phyloP scores from a whole-genome alignment of 768 basidiomycete species.

The Jaapia argillacea region DNA sequence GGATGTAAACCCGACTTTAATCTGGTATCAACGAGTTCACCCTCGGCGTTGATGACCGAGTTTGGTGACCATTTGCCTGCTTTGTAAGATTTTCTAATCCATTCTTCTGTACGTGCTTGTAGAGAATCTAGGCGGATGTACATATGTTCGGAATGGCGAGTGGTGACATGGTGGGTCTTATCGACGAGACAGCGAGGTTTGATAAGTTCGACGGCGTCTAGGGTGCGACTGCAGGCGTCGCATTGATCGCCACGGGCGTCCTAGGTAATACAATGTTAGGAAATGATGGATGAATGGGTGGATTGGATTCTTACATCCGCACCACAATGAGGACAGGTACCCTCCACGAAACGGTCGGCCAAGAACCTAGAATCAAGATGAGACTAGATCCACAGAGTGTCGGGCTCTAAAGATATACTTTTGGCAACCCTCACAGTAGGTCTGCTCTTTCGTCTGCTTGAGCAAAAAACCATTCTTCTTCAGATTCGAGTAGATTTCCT shows the following conservation, averaged over 20 bases:
- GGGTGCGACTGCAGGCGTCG: conserved; percentile 84
- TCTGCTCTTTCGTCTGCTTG: conserved; percentile 84
- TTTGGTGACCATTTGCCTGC: conserved; percentile 91
- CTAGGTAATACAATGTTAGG: conserved; percentile 23
- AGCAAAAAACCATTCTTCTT: conserved; percentile 68
- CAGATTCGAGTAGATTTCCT: conserved; percentile 82
- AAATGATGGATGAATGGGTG: not conserved
- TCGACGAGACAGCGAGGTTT: conserved; percentile 91
- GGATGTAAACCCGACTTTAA: conserved; percentile 79
- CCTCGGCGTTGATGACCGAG: conserved; percentile 80
- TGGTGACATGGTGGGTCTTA: conserved; percentile 67
- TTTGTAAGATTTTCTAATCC: conserved; percentile 74
- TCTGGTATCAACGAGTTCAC: conserved; percentile 83
- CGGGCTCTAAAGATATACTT: conserved; percentile 37
- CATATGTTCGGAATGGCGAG: conserved; percentile 80
- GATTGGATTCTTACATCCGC: conserved; percentile 50
- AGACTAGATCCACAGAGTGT: not conserved
- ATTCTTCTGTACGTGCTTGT: conserved; percentile 76
- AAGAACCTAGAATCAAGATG: conserved; percentile 52
- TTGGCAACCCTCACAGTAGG: conserved; percentile 87
- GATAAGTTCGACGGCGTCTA: conserved; percentile 88
- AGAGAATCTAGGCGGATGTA: conserved; percentile 80
- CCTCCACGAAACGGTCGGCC: conserved; percentile 96
- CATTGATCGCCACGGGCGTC: conserved; percentile 99
- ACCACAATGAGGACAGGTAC: conserved; percentile 90